Base-by-base conservation (phyloP, 2,329 filamentous ascomycete species). In the Endothia cerciana region DNA sequence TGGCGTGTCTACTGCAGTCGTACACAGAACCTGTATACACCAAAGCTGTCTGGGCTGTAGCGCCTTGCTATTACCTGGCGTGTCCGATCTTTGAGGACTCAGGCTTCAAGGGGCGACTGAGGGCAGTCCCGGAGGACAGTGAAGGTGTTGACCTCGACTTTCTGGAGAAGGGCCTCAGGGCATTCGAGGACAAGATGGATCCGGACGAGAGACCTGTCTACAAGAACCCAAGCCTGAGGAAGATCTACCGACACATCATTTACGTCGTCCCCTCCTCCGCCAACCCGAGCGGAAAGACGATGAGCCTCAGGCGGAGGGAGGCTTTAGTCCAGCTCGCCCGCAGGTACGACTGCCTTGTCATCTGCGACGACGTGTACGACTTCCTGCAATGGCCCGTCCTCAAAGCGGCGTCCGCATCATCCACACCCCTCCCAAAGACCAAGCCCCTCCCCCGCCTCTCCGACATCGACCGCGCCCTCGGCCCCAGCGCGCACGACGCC, bases 331-430 rank as follows among this genome's bases (percentile, higher is more conserved):
- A 81, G n/a, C 78, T 97, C 7, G 94, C 94, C 0, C 85, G 94
- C 65, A 82, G 88, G 66, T 87, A 90, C 75, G 89, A 98, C 75
- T 92, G 92, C 7, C 83, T 98, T n/a, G 78, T 97, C 64, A 83
- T 97, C 36, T 87, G 87, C 59, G 94, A 98, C 78, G 95, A 99
- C 76, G 93, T 98, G 11, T 99, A 99, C 75, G 94, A 98, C 76
- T 90, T 94, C 70, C 82, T 98, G 5, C 91, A 94, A 74, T 97
- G 93, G 92, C 85, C 87, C 2, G 73, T 78, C 55, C 45, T 65
- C 57, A 30, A 36, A 33, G 55, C 61, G 2, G 22, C 45, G 4
- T 47, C 68, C 3, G 70, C 59, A 43, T 73, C 5, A 63, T 73
- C 72, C 49, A 77, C 77, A 55, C 63, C 62, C 69, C 63, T 64